These are phyloP conservation scores for Ceratocystis colombiana DNA, from an alignment of 2,329 filamentous ascomycete species.

Conservation along the genomic window DNA sequence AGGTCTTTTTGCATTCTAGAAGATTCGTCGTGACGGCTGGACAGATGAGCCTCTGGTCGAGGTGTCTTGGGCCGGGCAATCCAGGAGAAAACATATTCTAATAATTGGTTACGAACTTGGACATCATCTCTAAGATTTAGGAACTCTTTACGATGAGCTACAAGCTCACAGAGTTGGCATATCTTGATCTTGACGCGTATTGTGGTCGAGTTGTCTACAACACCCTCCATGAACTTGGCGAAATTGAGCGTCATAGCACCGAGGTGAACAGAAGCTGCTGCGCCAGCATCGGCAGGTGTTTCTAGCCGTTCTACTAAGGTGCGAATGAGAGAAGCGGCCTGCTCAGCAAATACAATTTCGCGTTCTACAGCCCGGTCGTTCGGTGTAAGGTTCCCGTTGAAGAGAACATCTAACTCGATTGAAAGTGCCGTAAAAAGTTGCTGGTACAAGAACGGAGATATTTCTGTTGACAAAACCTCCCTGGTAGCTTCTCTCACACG, in stretches of 20 bases:
- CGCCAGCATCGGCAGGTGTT: slow-evolving; percentile 51
- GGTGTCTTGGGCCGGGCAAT: slow-evolving; percentile 52
- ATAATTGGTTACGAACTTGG: slow-evolving; percentile 55
- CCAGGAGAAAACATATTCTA: slow-evolving; percentile 60
- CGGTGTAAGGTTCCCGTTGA: slow-evolving; percentile 34
- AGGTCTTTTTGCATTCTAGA: slow-evolving; percentile 52
- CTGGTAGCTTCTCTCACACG: slow-evolving; percentile 56
- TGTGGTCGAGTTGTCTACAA: slow-evolving; percentile 46
- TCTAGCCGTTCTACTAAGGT: slow-evolving; percentile 55
- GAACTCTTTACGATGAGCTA: slow-evolving; percentile 57
- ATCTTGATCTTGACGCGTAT: slow-evolving; percentile 59
- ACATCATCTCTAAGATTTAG: slow-evolving; percentile 59
- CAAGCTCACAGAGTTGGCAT: slow-evolving; percentile 55
- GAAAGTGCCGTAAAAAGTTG: slow-evolving; percentile 56
- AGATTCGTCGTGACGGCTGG: slow-evolving; percentile 46
- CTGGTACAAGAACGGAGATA: slow-evolving; percentile 51
- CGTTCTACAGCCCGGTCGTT: slow-evolving; percentile 48
- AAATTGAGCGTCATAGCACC: slow-evolving; percentile 55
- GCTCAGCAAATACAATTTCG: slow-evolving; percentile 57
- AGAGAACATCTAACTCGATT: slow-evolving; percentile 52
- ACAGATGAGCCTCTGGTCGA: slow-evolving; percentile 35
- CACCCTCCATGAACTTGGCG: slow-evolving; percentile 54
- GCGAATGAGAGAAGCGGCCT: slow-evolving; percentile 53
- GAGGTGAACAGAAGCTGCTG: slow-evolving; percentile 53
- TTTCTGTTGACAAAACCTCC: slow-evolving; percentile 55